Percentiles rank a stretch among this genome's conserved stretches.
phyloP scores from a whole-genome alignment of 306 rosid genomes.

The Trifolium repens region DNA sequence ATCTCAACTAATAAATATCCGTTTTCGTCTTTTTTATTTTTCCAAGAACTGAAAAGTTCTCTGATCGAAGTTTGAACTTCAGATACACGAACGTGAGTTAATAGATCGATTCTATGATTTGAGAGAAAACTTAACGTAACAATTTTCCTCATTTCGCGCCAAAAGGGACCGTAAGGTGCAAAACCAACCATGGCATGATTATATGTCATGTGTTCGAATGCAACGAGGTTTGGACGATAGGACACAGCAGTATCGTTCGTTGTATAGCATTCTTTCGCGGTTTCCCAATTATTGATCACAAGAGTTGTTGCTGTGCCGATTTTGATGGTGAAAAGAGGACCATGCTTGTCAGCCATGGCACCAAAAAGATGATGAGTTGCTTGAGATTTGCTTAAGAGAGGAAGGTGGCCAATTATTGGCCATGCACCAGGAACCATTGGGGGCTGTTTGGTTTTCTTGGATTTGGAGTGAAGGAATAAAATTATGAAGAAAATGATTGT shows the following conservation, averaged over 20 bases:
- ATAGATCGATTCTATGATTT: slow-evolving; percentile 7
- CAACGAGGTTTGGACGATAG: slow-evolving; percentile 14
- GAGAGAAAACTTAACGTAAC: slow-evolving; percentile 1
- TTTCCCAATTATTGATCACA: slow-evolving; percentile 3
- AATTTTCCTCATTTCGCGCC: slow-evolving; percentile 25
- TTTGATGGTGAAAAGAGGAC: slow-evolving; percentile 30
- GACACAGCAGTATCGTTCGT: neutral
- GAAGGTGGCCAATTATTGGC: slow-evolving; percentile 37
- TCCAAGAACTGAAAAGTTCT: slow-evolving; percentile 12
- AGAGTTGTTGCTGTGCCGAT: neutral
- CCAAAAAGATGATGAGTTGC: slow-evolving; percentile 21
- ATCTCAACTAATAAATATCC: neutral
- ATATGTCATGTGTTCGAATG: slow-evolving; percentile 15
- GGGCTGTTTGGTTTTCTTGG: neutral
- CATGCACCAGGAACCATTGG: slow-evolving; percentile 17
- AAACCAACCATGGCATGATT: slow-evolving; percentile 19
- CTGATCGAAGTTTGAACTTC: slow-evolving; percentile 14
- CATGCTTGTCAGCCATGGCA: neutral
- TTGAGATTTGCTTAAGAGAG: neutral
- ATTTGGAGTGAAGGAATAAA: neutral
- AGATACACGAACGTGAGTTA: neutral
- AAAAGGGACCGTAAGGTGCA: slow-evolving; percentile 28
- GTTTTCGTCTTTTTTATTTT: neutral
- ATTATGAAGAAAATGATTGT: neutral
- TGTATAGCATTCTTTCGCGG: slow-evolving; percentile 34